Conservation (phyloP, 177 flowering plant genomes). For the Tripterygium wilfordii region DNA sequence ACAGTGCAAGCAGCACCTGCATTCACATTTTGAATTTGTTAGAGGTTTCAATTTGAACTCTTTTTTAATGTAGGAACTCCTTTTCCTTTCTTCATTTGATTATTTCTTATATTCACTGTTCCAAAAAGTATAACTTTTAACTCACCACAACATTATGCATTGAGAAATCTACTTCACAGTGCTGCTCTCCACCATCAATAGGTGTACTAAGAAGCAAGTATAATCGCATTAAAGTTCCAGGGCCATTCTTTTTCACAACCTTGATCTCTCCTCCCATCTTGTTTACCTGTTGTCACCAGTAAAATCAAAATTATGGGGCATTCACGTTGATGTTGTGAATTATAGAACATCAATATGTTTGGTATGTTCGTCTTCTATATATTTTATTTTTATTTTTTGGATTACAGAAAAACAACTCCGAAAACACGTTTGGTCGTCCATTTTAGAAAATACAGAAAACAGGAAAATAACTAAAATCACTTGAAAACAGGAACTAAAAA, state of each 20-base stretch:
- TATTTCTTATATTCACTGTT: too few species aligned
- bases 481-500: too few species aligned
- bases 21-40: slow-evolving; percentile 8
- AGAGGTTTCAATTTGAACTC: neutral
- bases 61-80: neutral
- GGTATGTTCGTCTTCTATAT: too few species aligned
- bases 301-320: neutral
- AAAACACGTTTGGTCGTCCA: too few species aligned
- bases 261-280: slow-evolving; percentile 97
- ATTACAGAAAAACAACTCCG: too few species aligned
- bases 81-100: too few species aligned
- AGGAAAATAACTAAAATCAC: too few species aligned
- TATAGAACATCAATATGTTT: too few species aligned
- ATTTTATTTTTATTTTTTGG: too few species aligned
- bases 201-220: slow-evolving; percentile 59
- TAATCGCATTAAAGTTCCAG: slow-evolving; percentile 80
- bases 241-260: slow-evolving; percentile 73
- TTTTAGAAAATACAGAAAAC: too few species aligned
- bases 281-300: slow-evolving; percentile 49
- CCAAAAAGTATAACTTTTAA: neutral
- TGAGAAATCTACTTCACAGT: slow-evolving; percentile 31
- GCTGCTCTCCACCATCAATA: slow-evolving; percentile 31
- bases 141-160: slow-evolving; percentile 52
- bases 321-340: too few species aligned
- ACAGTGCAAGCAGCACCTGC: slow-evolving; percentile 81